These are phyloP conservation scores for Rhododendron henanense DNA, from an alignment of 148 eudicot species.

Conservation along the genomic window DNA sequence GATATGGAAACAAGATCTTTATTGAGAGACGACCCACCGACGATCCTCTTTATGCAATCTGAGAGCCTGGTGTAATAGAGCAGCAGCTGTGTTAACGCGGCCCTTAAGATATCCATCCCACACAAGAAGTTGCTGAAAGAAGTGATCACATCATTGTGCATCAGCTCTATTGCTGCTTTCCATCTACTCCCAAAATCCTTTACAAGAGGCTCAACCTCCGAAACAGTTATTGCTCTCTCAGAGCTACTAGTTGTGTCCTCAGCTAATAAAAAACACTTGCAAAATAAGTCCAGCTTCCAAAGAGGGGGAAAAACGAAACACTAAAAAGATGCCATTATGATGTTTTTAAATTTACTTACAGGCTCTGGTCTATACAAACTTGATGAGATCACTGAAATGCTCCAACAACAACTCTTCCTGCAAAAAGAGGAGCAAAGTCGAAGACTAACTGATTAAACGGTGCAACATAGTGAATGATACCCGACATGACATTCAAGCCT, in stretches of 20 bases:
- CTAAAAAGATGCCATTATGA: background rate
- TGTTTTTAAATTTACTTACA: conserved; percentile 40
- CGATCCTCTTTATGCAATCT: conserved; percentile 76
- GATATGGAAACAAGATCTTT: conserved; percentile 91
- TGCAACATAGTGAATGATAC: background rate
- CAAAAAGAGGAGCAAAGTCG: background rate
- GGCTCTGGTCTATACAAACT: conserved; percentile 83
- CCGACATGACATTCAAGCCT: background rate
- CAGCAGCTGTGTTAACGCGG: conserved; percentile 82
- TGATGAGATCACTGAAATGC: conserved; percentile 83
- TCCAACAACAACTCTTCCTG: conserved; percentile 90
- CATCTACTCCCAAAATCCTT: conserved; percentile 92
- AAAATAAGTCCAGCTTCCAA: background rate
- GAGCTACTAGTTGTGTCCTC: conserved; percentile 63
- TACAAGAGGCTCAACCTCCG: conserved; percentile 85
- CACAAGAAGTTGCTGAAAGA: conserved; percentile 97
- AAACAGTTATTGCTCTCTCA: conserved; percentile 64
- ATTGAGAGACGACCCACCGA: conserved; percentile 72
- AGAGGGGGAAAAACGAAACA: no score
- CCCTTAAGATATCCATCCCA: conserved; percentile 95
- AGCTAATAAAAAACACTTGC: conserved; percentile 31
- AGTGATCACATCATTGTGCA: conserved; percentile 94
- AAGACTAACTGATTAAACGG: no score
- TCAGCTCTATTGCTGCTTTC: conserved; percentile 90
- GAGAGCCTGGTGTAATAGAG: conserved; percentile 89